A percentile compares a stretch with the other conserved stretches of the same genome.
Conservation (phyloP, 345 rosid genomes). For the Sisymbrium irio region DNA sequence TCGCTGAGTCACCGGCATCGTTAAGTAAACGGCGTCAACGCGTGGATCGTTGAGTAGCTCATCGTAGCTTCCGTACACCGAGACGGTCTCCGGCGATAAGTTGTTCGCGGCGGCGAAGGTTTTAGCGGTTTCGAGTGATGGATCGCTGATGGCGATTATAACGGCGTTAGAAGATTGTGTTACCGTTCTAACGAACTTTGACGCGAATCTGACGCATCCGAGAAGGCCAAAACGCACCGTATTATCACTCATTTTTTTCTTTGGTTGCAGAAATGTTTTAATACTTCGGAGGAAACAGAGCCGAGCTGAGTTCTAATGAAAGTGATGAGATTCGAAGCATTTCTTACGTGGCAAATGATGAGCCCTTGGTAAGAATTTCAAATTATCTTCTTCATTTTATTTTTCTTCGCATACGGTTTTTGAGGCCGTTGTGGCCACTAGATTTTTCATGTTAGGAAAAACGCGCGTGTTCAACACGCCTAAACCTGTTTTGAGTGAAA, state of each 20-base stretch:
- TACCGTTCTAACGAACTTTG: conserved; percentile 59
- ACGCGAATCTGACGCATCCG: conserved; percentile 55
- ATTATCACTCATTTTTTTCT: conserved; percentile 32
- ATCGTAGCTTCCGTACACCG: conserved; percentile 58
- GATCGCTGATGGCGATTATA: conserved; percentile 54
- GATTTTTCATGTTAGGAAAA: background rate
- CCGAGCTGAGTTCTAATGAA: conserved; percentile 1
- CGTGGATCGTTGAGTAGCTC: conserved; percentile 45
- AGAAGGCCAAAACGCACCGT: conserved; percentile 57
- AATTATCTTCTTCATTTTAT: conserved; percentile 16
- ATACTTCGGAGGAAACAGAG: background rate
- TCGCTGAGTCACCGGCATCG: conserved; percentile 56
- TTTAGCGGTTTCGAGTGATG: conserved; percentile 54
- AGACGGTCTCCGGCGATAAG: conserved; percentile 34
- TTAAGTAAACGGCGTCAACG: conserved; percentile 62
- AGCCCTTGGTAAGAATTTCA: background rate
- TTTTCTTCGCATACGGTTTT: background rate
- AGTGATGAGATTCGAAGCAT: conserved; percentile 7
- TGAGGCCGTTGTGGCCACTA: background rate
- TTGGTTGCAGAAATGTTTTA: background rate
- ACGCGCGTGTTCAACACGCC: background rate
- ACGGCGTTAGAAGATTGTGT: conserved; percentile 44
- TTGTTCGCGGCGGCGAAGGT: conserved; percentile 46
- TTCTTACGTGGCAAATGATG: conserved; percentile 18
- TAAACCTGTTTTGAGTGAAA: background rate